phyloP scores from a whole-genome alignment of 208 protist genomes.

The Acanthamoeba culbertsoni region DNA sequence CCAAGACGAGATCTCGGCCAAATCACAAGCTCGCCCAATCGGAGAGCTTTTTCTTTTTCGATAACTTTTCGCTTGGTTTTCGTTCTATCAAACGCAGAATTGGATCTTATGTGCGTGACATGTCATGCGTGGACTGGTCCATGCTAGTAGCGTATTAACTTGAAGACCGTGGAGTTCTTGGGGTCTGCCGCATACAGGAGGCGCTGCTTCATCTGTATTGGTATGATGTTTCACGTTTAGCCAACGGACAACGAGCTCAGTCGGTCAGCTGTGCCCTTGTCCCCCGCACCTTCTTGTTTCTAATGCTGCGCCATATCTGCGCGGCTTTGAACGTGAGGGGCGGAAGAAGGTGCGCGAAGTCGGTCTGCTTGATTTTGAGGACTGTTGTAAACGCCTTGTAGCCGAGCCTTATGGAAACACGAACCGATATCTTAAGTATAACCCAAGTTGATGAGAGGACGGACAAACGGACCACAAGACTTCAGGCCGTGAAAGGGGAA shows the following conservation, averaged over 20 bases:
- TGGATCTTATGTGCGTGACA: neutral
- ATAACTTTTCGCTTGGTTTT: neutral
- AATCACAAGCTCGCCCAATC: neutral
- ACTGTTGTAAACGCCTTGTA: conserved; percentile 20
- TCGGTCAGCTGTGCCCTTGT: no score
- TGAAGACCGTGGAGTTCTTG: conserved; percentile 32
- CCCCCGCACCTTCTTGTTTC: neutral
- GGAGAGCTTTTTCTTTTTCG: neutral
- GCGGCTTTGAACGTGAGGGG: neutral
- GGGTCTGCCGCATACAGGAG: neutral
- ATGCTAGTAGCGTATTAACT: neutral
- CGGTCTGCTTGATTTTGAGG: neutral
- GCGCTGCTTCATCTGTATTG: neutral
- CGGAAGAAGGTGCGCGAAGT: neutral
- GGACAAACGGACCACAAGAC: conserved; percentile 1
- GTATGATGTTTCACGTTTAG: neutral
- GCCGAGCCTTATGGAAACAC: neutral
- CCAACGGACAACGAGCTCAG: no score
- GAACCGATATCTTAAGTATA: neutral
- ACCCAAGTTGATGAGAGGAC: neutral
- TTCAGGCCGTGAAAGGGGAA: neutral
- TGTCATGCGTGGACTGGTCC: neutral
- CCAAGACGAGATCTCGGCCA: neutral
- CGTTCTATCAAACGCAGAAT: neutral
- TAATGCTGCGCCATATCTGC: neutral